A percentile compares a stretch with the other conserved stretches of the same genome.
These are phyloP conservation scores for carrot (Daucus carota) DNA, from an alignment of 129 eudicot species.

Conservation along the genomic window DH1_v3.0 NC_030381.2:2564501-2565000, in stretches of 20 bases:
- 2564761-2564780: background rate
- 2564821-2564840: background rate
- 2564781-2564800: background rate
- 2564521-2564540: slow-evolving; percentile 54
- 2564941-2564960: slow-evolving; percentile 83
- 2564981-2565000: slow-evolving; percentile 71
- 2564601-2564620: background rate
- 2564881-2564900: slow-evolving; percentile 37
- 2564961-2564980: slow-evolving; percentile 54
- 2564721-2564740: background rate
- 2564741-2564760: background rate
- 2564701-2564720: background rate
- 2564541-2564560: background rate
- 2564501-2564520: slow-evolving; percentile 70
- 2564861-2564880: slow-evolving; percentile 6
- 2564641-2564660: background rate
- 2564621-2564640: background rate
- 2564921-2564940: slow-evolving; percentile 85
- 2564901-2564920: slow-evolving; percentile 72
- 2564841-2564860: background rate
- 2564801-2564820: background rate
- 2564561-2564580: background rate
- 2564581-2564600: background rate
- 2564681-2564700: background rate
- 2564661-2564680: background rate